These are phyloP conservation scores for Fusarium acutatum DNA, from an alignment of 2,329 filamentous ascomycete species.

Conservation along the genomic window DNA sequence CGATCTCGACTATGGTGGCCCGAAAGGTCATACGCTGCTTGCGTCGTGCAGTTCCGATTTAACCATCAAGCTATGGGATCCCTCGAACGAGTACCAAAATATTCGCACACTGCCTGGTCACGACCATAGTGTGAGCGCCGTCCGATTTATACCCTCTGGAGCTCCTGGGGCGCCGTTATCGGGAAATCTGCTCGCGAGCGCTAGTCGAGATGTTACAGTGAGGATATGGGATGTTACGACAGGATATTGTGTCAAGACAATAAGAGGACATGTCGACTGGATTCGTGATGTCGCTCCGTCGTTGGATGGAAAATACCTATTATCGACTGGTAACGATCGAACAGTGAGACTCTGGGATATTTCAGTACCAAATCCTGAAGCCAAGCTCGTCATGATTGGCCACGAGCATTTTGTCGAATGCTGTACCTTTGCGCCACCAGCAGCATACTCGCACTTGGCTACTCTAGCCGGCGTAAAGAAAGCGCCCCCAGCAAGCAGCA, in stretches of 20 bases:
- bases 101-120: slow-evolving; percentile 90
- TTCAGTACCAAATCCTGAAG: slow-evolving; percentile 69
- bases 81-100: slow-evolving; percentile 92
- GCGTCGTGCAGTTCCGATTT: slow-evolving; percentile 85
- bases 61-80: slow-evolving; percentile 96
- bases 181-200: slow-evolving; percentile 85
- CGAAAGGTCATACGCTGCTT: slow-evolving; percentile 62
- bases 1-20: slow-evolving; percentile 90
- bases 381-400: slow-evolving; percentile 81
- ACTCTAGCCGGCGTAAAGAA: slow-evolving; percentile 84
- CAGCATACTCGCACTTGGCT: slow-evolving; percentile 80
- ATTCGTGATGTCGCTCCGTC: slow-evolving; percentile 89
- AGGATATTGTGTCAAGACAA: slow-evolving; percentile 91
- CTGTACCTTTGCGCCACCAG: slow-evolving; percentile 83
- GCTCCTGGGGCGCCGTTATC: slow-evolving; percentile 80
- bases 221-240: slow-evolving; percentile 94
- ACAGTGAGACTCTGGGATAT: slow-evolving; percentile 88
- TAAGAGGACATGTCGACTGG: slow-evolving; percentile 87
- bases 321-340: slow-evolving; percentile 85
- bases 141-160: slow-evolving; percentile 87
- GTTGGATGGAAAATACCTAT: slow-evolving; percentile 80
- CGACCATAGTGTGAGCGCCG: slow-evolving; percentile 88
- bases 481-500: slow-evolving; percentile 74
- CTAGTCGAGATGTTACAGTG: slow-evolving; percentile 84
- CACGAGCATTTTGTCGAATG: slow-evolving; percentile 90